A percentile compares a stretch with the other conserved stretches of the same genome.
phyloP scores from a whole-genome alignment of 148 eudicot species.

The Amaranthus cruentus region DNA sequence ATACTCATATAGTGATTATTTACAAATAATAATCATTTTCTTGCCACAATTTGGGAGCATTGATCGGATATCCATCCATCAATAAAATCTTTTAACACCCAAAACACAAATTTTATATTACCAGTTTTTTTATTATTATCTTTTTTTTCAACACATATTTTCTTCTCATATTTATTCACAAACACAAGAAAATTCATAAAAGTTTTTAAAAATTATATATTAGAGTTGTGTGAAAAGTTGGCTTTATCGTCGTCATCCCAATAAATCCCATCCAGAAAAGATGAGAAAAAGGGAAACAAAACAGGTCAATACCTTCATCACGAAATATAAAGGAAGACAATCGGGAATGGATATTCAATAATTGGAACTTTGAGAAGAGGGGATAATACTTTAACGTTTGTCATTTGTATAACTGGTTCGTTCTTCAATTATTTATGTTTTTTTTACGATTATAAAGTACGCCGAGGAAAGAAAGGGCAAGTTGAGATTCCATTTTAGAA shows the following conservation, averaged over 20 bases:
- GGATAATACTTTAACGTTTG: neutral
- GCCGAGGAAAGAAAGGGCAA: too few species aligned
- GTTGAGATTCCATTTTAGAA: too few species aligned
- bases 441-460: neutral
- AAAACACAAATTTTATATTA: too few species aligned
- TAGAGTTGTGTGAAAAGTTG: neutral
- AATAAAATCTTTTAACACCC: neutral
- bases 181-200: neutral
- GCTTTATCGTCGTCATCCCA: too few species aligned
- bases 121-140: neutral
- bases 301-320: too few species aligned
- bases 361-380: neutral
- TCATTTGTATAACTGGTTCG: constrained; percentile 14
- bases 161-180: neutral
- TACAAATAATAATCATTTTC: too few species aligned
- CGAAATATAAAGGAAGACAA: neutral
- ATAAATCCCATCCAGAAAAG: too few species aligned
- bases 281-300: too few species aligned
- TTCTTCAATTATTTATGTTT: constrained; percentile 8
- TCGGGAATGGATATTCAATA: neutral
- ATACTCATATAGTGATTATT: too few species aligned
- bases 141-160: neutral
- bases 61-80: constrained; percentile 18
- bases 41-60: constrained; percentile 12
- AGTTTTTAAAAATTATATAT: neutral